Conservation (phyloP, 2,329 filamentous ascomycete species). For the Alternaria viburni region DNA sequence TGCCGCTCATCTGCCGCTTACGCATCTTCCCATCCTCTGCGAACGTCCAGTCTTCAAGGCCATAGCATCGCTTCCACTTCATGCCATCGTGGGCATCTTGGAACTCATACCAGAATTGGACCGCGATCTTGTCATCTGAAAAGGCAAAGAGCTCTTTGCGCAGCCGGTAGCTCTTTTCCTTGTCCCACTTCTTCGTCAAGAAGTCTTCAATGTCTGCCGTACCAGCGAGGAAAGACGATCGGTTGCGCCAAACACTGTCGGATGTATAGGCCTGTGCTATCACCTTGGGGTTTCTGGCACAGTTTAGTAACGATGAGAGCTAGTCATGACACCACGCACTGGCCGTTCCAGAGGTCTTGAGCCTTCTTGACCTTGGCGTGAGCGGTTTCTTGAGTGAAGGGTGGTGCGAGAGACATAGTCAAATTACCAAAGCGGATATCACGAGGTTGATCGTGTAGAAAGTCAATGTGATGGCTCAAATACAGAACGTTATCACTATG, state of each 20-base stretch:
- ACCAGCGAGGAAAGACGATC: conserved; percentile 71
- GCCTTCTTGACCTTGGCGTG: conserved; percentile 80
- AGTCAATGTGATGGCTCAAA: not conserved
- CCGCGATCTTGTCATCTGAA: conserved; percentile 76
- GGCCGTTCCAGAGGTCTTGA: conserved; percentile 82
- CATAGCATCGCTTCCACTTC: conserved; percentile 79
- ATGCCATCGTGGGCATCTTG: conserved; percentile 66
- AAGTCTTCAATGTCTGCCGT: conserved; percentile 72
- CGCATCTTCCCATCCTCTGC: conserved; percentile 72
- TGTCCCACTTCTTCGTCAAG: conserved; percentile 74
- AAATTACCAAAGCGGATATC: not conserved
- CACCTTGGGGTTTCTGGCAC: conserved; percentile 64
- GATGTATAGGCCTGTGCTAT: conserved; percentile 77
- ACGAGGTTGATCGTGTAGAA: not conserved
- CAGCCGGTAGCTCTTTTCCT: conserved; percentile 73
- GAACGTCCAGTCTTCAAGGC: conserved; percentile 82
- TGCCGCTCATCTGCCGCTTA: conserved; percentile 78
- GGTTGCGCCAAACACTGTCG: conserved; percentile 82
- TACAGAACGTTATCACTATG: not conserved
- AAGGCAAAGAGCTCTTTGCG: conserved; percentile 87
- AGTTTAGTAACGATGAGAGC: conserved; percentile 7
- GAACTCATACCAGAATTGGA: conserved; percentile 92
- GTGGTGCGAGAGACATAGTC: conserved; percentile 63
- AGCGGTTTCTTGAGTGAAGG: conserved; percentile 77
- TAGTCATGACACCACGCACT: conserved; percentile 53